Evolutionary conservation across 139 green algal species (phyloP), one percentile per base, ranked within the genome.

Genomic region (Pedinophyceae sp.): DNA sequence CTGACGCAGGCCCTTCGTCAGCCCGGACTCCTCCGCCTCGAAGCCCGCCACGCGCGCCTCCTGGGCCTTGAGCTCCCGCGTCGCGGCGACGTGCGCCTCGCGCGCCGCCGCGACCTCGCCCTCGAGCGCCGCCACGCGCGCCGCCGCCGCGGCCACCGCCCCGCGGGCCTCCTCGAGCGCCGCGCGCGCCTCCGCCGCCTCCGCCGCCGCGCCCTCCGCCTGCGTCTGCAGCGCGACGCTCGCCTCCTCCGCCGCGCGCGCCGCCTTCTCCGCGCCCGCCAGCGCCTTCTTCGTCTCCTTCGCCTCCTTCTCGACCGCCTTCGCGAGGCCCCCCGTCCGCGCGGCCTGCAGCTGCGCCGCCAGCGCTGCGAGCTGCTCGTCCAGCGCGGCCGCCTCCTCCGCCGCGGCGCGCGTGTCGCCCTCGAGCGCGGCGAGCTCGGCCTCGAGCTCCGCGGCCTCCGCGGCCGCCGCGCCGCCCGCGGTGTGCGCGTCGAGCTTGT

Each of bases 401-500:
- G 63, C 48, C 2, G 55, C 54, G 60, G 87, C 74, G 0, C 72
- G 72, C 46, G 63, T 30, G 16, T 60, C 60, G 26, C 55, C 49
- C 49, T 66, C 28, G 19, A 58, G 50, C 20, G 55, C 52, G 10
- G 49, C 51, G 52, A 87, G 60, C 58, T 82, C 64, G 27, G 30
- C 30, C 60, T 88, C 69, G 26, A 75, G 68, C 18, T 57, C 48
- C 6, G 73, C 68, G 17, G 80, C 73, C 6, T 75, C 67, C 25
- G 72, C 64, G 17, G 60, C 63, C 58, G 88, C 59, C 73, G 92
- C 80, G 28, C 73, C 66, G 24, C 46, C 54, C 62, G 90, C 79
- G 29, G 70, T 86, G 55, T 67, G 66, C 1, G 60, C 61, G 10
- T 87, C 55, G 13, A 78, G 69, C 58, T 81, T 62, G 58, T 82